A percentile compares a stretch with the other conserved stretches of the same genome.
phyloP scores from a whole-genome alignment of 345 rosid species.

The Balakata baccata region DNA sequence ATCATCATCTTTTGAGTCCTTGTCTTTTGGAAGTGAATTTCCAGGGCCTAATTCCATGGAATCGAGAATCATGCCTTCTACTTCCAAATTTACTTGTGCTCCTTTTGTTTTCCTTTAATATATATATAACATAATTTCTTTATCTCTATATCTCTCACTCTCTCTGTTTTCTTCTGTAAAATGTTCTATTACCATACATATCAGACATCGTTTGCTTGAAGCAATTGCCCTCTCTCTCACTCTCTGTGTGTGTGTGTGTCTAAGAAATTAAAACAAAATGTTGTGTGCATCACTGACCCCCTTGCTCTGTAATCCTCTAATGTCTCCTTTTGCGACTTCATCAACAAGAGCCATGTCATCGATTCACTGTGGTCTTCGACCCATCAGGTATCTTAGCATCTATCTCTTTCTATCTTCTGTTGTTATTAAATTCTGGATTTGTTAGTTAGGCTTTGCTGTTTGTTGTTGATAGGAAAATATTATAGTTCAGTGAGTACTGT shows the following conservation, averaged over 20 bases:
- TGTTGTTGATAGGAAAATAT: neutral
- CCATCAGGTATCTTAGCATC: conserved; percentile 7
- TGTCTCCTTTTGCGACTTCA: neutral
- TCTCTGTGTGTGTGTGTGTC: no score
- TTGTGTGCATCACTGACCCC: conserved; percentile 5
- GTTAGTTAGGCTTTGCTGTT: neutral
- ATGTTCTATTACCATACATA: neutral
- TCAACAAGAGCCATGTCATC: neutral
- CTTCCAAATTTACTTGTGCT: conserved; percentile 7
- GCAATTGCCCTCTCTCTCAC: neutral
- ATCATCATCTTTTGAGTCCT: neutral
- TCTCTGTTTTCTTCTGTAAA: neutral
- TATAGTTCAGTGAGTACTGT: neutral
- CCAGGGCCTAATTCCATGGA: conserved; percentile 8
- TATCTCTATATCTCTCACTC: neutral
- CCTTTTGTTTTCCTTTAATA: conserved; percentile 8
- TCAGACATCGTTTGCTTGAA: conserved; percentile 8
- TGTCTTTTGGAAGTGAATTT: conserved; percentile 14
- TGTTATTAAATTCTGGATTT: neutral
- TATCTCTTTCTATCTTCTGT: neutral
- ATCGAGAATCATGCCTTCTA: neutral
- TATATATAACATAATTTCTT: neutral
- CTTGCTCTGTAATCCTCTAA: conserved; percentile 1
- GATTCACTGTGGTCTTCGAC: neutral
- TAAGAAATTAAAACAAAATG: neutral